A percentile compares a stretch with the other conserved stretches of the same genome.
These are phyloP conservation scores for Xylariaceae sp. DNA, from an alignment of 2,329 filamentous ascomycete genomes.

Conservation along the genomic window DNA sequence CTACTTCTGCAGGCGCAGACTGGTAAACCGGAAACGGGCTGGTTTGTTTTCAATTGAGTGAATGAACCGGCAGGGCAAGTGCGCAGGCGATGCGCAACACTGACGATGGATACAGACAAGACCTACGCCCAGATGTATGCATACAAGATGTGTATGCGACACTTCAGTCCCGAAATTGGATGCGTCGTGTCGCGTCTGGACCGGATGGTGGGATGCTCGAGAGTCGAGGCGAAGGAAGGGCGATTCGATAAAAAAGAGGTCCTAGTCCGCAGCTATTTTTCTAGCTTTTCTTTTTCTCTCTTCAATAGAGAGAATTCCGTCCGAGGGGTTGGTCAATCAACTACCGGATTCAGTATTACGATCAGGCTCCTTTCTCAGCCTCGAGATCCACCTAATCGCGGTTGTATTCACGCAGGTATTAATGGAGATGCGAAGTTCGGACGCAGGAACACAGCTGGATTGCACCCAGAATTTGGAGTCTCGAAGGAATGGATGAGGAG, in stretches of 20 bases:
- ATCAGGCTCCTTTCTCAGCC: no score
- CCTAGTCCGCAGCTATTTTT: not conserved
- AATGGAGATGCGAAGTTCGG: conserved; percentile 1
- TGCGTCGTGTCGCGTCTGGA: not conserved
- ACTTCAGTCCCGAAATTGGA: not conserved
- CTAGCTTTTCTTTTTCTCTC: not conserved
- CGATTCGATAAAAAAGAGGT: not conserved
- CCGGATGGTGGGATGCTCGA: not conserved
- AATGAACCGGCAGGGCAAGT: not conserved
- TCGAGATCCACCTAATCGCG: no score
- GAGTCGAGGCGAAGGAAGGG: not conserved
- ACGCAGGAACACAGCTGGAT: not conserved
- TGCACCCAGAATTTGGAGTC: not conserved
- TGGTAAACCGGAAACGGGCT: not conserved
- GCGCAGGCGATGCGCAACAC: not conserved
- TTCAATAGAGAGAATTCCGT: not conserved
- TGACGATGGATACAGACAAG: not conserved
- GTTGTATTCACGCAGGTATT: not conserved
- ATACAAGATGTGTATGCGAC: not conserved
- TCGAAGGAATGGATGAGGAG: not conserved
- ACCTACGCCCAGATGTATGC: not conserved
- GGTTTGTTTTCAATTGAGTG: not conserved
- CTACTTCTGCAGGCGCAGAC: not conserved
- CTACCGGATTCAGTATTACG: no score
- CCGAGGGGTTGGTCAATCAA: no score